These are phyloP conservation scores for Podospora comata DNA, from an alignment of 495 filamentous ascomycete genomes.

Conservation along the genomic window DNA sequence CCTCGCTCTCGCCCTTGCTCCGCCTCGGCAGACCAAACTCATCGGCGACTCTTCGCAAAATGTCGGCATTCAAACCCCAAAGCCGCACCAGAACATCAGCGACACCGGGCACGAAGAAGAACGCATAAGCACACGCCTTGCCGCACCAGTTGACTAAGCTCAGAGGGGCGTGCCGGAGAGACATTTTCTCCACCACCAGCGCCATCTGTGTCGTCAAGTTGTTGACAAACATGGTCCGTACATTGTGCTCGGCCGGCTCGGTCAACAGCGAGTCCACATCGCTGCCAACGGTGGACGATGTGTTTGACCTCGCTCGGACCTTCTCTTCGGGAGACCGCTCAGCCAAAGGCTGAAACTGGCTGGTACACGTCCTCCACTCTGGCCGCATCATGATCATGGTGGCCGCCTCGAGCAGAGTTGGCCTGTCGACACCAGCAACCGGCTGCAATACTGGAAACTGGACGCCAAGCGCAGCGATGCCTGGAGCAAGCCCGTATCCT, in stretches of 20 bases:
- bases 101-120: constrained; percentile 89
- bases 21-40: constrained; percentile 56
- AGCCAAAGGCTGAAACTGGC: constrained; percentile 57
- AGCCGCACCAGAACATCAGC: constrained; percentile 81
- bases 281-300: constrained; percentile 55
- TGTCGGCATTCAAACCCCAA: constrained; percentile 66
- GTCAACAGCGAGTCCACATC: constrained; percentile 73
- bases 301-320: constrained; percentile 32
- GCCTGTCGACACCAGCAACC: constrained; percentile 51
- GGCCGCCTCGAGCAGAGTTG: constrained; percentile 79
- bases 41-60: constrained; percentile 66
- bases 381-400: constrained; percentile 86
- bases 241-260: constrained; percentile 90
- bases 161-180: constrained; percentile 80
- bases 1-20: constrained; percentile 49
- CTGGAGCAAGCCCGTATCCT: constrained; percentile 49
- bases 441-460: constrained; percentile 55
- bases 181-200: constrained; percentile 90
- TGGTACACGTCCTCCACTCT: constrained; percentile 80
- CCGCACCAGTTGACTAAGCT: constrained; percentile 91
- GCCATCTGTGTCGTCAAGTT: constrained; percentile 85
- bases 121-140: constrained; percentile 91
- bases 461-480: constrained; percentile 17
- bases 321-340: constrained; percentile 46
- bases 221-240: constrained; percentile 83